Conservation (phyloP, 345 rosid species). For the Aquilaria malaccensis region DNA sequence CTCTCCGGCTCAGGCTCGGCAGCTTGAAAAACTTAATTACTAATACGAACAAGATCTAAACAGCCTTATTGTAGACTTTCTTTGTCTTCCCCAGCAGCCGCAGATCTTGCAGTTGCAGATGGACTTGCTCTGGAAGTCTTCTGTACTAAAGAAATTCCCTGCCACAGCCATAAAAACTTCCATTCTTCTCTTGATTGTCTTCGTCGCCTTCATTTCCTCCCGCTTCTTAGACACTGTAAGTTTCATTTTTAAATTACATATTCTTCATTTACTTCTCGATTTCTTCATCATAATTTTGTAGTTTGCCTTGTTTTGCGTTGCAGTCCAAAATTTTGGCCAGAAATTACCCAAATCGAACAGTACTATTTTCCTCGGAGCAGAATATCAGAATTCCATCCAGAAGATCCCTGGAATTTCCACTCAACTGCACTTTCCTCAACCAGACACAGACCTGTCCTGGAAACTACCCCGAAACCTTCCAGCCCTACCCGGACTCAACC, state of each 20-base stretch:
- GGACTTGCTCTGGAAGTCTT: not conserved
- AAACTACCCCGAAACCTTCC: constrained; percentile 22
- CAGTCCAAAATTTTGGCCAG: constrained; percentile 14
- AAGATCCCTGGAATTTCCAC: constrained; percentile 22
- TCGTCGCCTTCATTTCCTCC: constrained; percentile 24
- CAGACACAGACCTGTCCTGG: constrained; percentile 35
- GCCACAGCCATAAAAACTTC: constrained; percentile 7
- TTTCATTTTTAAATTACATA: not conserved
- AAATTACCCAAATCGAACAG: constrained; percentile 3
- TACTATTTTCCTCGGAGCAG: constrained; percentile 1
- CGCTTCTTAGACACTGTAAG: constrained; percentile 25
- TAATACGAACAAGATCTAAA: no score
- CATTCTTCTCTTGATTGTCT: constrained; percentile 17
- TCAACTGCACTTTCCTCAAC: constrained; percentile 26
- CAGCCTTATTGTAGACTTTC: no score
- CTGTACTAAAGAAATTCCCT: constrained; percentile 9
- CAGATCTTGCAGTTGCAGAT: no score
- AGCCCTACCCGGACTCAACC: constrained; percentile 9
- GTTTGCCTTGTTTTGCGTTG: not conserved
- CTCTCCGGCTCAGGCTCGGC: no score
- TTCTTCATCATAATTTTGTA: not conserved
- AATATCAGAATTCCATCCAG: constrained; percentile 5
- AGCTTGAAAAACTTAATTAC: no score
- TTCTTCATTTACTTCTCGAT: not conserved
- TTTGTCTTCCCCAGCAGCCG: no score